Evolutionary conservation across 2,329 filamentous ascomycete genomes (phyloP).

Genomic region (Pyrenochaeta sp.): DNA sequence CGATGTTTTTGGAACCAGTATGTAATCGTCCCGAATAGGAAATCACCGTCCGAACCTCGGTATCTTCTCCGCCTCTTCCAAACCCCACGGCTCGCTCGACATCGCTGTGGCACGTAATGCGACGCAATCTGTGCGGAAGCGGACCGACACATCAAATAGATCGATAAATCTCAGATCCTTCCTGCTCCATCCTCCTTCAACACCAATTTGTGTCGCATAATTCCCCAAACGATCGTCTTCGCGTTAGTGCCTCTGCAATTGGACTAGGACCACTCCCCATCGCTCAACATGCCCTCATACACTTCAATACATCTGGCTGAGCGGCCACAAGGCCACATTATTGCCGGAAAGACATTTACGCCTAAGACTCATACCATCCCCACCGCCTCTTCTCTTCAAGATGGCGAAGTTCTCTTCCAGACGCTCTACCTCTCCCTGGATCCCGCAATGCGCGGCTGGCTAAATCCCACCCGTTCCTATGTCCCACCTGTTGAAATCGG

Average conservation of each 20-base stretch:
- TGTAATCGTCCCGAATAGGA: conserved; percentile 15
- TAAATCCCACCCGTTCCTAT: conserved; percentile 68
- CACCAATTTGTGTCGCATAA: background rate
- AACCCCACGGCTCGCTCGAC: conserved; percentile 21
- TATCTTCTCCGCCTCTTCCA: conserved; percentile 29
- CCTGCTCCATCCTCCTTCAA: background rate
- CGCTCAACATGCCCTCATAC: conserved; percentile 49
- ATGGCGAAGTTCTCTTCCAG: conserved; percentile 69
- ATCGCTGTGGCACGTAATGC: conserved; percentile 14
- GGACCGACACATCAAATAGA: conserved; percentile 5
- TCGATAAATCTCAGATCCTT: background rate
- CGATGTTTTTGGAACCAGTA: background rate
- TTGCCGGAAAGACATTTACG: conserved; percentile 72
- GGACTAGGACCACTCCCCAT: background rate
- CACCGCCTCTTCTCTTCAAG: conserved; percentile 60
- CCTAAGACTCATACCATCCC: conserved; percentile 60
- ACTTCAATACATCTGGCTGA: conserved; percentile 67
- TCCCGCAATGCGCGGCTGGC: conserved; percentile 79
- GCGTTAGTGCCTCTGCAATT: background rate
- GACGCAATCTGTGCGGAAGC: conserved; percentile 25
- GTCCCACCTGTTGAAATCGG: conserved; percentile 73
- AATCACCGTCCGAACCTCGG: conserved; percentile 26
- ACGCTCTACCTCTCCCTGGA: conserved; percentile 73
- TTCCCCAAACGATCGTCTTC: background rate
- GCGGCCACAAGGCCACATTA: conserved; percentile 67